These are phyloP conservation scores for Stephanodiscus minutulus DNA, from an alignment of 108 stramenopile genomes.

Conservation along the genomic window DNA sequence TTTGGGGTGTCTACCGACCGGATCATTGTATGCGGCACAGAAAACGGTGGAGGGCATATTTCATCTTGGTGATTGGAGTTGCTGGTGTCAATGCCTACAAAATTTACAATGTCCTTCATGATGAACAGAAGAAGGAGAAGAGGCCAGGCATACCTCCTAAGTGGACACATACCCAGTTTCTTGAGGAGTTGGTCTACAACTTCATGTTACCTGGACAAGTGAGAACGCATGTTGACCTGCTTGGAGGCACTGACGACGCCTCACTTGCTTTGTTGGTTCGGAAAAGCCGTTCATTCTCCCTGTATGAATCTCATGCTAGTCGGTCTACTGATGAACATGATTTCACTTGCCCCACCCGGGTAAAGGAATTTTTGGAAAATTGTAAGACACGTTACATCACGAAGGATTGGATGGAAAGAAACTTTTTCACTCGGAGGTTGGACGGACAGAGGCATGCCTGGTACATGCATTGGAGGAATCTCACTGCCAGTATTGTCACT, in stretches of 20 bases:
- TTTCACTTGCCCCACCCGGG: no score
- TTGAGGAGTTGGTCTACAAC: constrained; percentile 7
- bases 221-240: neutral
- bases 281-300: no score
- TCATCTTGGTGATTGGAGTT: constrained; percentile 28
- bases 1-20: constrained; percentile 17
- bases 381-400: neutral
- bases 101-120: constrained; percentile 13
- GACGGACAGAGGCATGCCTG: neutral
- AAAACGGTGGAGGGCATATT: constrained; percentile 49
- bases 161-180: constrained; percentile 13
- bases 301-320: no score
- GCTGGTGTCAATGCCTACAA: constrained; percentile 16
- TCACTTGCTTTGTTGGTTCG: no score
- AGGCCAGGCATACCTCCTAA: neutral
- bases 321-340: no score
- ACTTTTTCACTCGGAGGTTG: constrained; percentile 1
- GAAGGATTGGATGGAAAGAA: neutral
- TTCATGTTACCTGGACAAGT: neutral
- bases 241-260: no score
- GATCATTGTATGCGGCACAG: constrained; percentile 23
- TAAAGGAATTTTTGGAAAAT: no score
- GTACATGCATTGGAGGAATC: neutral
- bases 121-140: constrained; percentile 8
- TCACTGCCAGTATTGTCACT: constrained; percentile 5